Base-by-base conservation (phyloP, 108 stramenopile genomes). In the Nannochloropsis salina region DNA sequence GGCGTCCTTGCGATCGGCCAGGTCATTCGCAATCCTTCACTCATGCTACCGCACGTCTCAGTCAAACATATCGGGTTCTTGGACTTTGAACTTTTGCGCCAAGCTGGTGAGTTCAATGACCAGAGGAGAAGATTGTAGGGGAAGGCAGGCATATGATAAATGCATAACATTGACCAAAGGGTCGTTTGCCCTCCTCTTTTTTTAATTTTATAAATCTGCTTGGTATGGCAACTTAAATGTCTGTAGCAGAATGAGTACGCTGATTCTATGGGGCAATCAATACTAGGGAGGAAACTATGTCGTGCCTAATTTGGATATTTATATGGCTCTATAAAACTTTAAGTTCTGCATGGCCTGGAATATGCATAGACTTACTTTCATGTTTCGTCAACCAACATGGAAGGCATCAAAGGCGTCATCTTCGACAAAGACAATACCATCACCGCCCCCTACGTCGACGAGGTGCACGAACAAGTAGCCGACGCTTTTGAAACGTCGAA, bases 361-460 rank as follows among this genome's bases (percentile, higher is more conserved):
- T 31, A 82, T 22, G 10, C 11, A 31, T 82, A 11, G 11, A 82
- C 81, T 11, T 82, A 31, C 20, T 11, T 22, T 18, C 40, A 11
- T 1, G 10, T 21, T 11, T 31, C 11, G 81, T 15, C 31, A 12
- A 15, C 20, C 82, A 22, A 41, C 82, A 22, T 82, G n/a, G 12
- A 15, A 45, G 40, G 31, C 31, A 43, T 84, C 40, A 83, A 43
- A 83, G 44, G 41, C 44, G 20, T 95, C 21, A 86, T 97, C 80
- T 94, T 95, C 85, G 95, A 96, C 90, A 96, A 97, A 87, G 97
- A 97, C 91, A 97, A 97, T 85, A 97, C 97, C 10, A 88, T 97
- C 83, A 97, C 97, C 9, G 94, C 95, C 11, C 97, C 97, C 44
- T 97, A 97, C 86, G 93, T 86, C 82, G 94, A 90, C 83, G 85